Evolutionary conservation across 495 filamentous ascomycete genomes (phyloP), one percentile per base, ranked within the genome.

Genomic region (Pseudevernia furfuracea): DNA sequence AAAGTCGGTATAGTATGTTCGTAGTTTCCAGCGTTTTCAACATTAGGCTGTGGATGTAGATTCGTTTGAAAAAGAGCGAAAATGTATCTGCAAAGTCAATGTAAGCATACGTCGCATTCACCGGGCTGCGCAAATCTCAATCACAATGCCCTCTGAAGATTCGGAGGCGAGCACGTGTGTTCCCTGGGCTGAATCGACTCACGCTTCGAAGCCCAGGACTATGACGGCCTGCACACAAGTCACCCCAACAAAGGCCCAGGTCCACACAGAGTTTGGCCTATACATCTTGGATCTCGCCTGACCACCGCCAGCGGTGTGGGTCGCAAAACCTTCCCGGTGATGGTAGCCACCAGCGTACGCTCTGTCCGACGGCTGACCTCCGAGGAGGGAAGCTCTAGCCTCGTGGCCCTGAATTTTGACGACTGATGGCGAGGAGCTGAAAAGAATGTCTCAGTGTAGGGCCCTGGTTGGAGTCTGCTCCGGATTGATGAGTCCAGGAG

Each of bases 201-300:
- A 97, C 91, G 85, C 82, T 83, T 98, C 91, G 56, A 96, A 85
- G 8, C 82, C 87, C 64, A 97, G 80, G 38, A 87, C 87, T 56
- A 93, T 83, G 38, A 87, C 74, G 44, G 90, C 87, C 74, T 98
- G 95, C 52, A 91, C 46, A 44, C 86, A 74, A 38, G 92, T 85
- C 46, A 89, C 78, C 66, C 87, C 71, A 70, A 92, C 80, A 72
- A 97, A 97, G 62, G 85, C 76, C 85, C 91, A 94, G 4, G 91
- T 91, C 95, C 95, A 98, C 69, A 79, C 79, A 6, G 90, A 87
- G 70, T 84, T 88, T 59, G 93, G 85, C 68, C 86, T 78, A 68
- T 91, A 91, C 79, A 87, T 85, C 69, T 74, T 81, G 66, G 71
- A 65, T 64, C 65, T 69, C 23, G 61, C 64, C 43, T 60, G 53